Evolutionary conservation across 108 stramenopile species (phyloP).

Genomic region (Skeletonema marinoi): DNA sequence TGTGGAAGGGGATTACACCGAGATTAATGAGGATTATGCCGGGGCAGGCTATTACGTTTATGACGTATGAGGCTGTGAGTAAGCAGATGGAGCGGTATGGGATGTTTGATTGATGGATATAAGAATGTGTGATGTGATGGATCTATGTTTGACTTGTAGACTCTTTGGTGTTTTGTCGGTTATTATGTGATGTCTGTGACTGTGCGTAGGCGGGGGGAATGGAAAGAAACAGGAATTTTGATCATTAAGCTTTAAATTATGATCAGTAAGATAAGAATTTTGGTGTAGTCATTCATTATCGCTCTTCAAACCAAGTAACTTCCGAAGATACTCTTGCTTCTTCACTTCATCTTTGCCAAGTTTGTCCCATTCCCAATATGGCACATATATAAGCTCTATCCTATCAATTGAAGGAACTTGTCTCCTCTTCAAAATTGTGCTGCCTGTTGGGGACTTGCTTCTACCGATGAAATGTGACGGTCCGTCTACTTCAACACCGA

Average conservation of each 20-base stretch:
- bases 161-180: no score
- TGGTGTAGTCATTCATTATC: no score
- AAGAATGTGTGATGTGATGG: no score
- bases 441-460: not conserved
- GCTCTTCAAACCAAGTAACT: no score
- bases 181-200: no score
- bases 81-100: slow-evolving; percentile 37
- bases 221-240: no score
- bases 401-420: not conserved
- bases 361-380: not conserved
- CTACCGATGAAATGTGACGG: slow-evolving; percentile 17
- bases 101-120: slow-evolving; percentile 22
- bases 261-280: no score
- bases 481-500: slow-evolving; percentile 34
- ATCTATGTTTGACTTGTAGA: no score
- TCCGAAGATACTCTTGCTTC: no score
- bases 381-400: not conserved
- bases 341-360: no score
- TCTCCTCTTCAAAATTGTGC: not conserved
- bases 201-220: no score
- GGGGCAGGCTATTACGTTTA: slow-evolving; percentile 98
- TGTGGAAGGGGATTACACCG: slow-evolving; percentile 98
- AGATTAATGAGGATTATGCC: slow-evolving; percentile 95
- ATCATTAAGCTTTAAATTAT: no score
- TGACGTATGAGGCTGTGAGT: slow-evolving; percentile 90